Percentiles rank a stretch among this genome's conserved stretches.
Conservation (phyloP, 2,329 filamentous ascomycete species). For the Colletotrichum orchidophilum region DNA sequence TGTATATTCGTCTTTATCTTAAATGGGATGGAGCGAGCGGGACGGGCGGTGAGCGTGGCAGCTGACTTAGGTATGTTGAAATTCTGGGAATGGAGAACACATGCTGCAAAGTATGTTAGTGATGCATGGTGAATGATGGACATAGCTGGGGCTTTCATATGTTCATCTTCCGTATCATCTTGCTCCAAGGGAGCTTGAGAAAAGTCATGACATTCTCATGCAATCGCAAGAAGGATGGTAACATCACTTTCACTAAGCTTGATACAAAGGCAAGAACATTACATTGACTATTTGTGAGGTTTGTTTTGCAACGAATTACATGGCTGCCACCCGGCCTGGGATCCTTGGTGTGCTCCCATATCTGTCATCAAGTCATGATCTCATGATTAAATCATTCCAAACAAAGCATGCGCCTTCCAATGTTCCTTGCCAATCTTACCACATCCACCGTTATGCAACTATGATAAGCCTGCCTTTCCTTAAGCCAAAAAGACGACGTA, state of each 20-base stretch:
- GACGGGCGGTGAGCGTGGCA: background rate
- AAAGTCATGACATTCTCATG: background rate
- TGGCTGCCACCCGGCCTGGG: background rate
- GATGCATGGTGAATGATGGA: background rate
- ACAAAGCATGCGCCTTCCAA: background rate
- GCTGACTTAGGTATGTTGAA: too few species aligned
- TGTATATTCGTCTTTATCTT: background rate
- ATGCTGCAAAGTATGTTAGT: background rate
- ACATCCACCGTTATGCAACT: background rate
- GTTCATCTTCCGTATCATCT: background rate
- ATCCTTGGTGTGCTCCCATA: background rate
- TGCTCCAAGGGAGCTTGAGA: background rate
- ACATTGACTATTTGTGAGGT: background rate
- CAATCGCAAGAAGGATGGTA: background rate
- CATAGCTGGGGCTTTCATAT: background rate
- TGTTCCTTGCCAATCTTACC: background rate
- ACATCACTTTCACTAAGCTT: background rate
- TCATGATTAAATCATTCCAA: background rate
- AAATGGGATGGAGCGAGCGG: background rate
- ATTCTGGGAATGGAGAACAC: background rate
- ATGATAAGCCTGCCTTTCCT: background rate
- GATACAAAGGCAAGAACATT: fast-evolving
- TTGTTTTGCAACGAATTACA: background rate
- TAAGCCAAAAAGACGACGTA: background rate
- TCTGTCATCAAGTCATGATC: conserved; percentile 12